Conservation (phyloP, 192 early-diverging fungal genomes). For the Phycomyces blakesleeanus region DNA sequence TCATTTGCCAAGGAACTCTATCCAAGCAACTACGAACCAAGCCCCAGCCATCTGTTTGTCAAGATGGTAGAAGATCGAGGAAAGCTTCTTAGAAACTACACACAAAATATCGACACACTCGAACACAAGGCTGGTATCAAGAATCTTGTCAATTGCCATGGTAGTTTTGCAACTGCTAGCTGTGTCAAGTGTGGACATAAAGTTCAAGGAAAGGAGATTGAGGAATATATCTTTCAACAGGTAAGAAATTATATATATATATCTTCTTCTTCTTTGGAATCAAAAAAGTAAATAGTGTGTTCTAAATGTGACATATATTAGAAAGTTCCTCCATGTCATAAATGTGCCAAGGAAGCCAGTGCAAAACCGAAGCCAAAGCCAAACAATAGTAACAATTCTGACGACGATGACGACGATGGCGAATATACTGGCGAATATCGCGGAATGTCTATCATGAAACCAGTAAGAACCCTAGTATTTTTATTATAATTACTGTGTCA, state of each 20-base stretch:
- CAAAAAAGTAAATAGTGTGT: background rate
- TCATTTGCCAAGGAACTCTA: constrained; percentile 93
- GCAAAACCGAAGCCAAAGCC: constrained; percentile 12
- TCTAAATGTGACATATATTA: constrained; percentile 7
- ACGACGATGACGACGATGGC: constrained; percentile 51
- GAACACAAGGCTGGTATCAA: constrained; percentile 85
- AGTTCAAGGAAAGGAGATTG: constrained; percentile 74
- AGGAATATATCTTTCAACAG: constrained; percentile 72
- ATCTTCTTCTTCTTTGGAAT: no score
- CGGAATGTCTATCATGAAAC: constrained; percentile 75
- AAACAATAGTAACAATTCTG: constrained; percentile 32
- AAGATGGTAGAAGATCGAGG: constrained; percentile 82
- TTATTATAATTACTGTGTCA: no score
- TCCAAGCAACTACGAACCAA: constrained; percentile 84
- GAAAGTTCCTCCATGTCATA: constrained; percentile 72
- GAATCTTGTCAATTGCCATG: constrained; percentile 86
- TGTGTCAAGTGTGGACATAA: constrained; percentile 83
- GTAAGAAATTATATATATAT: no score
- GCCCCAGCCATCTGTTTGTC: constrained; percentile 83
- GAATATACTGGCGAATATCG: constrained; percentile 39
- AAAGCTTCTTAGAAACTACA: constrained; percentile 90
- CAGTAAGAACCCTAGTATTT: no score
- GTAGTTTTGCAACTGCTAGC: constrained; percentile 87
- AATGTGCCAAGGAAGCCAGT: constrained; percentile 45
- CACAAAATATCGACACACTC: constrained; percentile 96